phyloP scores from a whole-genome alignment of 2,329 filamentous ascomycete species.

The Fusarium lyarnte region DNA sequence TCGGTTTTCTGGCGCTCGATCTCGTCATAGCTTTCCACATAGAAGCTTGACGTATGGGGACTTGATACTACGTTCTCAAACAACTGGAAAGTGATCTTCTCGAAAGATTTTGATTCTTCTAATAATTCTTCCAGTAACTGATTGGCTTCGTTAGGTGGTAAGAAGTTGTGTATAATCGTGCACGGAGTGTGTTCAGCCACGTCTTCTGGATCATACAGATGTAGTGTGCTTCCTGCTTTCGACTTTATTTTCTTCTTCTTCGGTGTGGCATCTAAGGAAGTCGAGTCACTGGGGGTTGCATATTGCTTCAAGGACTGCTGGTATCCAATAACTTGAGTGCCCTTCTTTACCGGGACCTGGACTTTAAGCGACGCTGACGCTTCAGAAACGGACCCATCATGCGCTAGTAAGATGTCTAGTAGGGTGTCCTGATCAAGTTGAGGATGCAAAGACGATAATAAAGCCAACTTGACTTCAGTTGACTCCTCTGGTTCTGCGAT shows the following conservation, averaged over 20 bases:
- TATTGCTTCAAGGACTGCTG: constrained; percentile 73
- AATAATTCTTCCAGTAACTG: constrained; percentile 79
- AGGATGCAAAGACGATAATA: constrained; percentile 81
- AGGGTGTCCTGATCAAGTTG: constrained; percentile 70
- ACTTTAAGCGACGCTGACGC: constrained; percentile 66
- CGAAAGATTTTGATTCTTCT: constrained; percentile 75
- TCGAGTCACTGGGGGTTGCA: constrained; percentile 38
- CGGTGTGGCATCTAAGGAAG: constrained; percentile 25
- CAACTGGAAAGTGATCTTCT: constrained; percentile 79
- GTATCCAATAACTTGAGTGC: constrained; percentile 55
- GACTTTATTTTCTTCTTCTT: constrained; percentile 66
- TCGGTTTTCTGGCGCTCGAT: constrained; percentile 75
- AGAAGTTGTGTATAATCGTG: constrained; percentile 91
- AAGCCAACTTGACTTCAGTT: constrained; percentile 88
- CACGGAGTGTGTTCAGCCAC: constrained; percentile 87
- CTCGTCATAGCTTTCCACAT: constrained; percentile 79
- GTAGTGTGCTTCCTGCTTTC: constrained; percentile 82
- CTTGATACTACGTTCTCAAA: constrained; percentile 89
- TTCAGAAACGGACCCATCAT: constrained; percentile 78
- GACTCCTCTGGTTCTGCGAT: constrained; percentile 70
- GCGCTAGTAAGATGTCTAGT: constrained; percentile 80
- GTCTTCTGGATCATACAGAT: constrained; percentile 83
- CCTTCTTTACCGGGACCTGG: constrained; percentile 47
- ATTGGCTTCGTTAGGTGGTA: constrained; percentile 77
- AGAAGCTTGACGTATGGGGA: constrained; percentile 86